Evolutionary conservation across 1,284 basidiomycete species (phyloP), one percentile per base, ranked within the genome.

Genomic region (Rhodofomes roseus): DNA sequence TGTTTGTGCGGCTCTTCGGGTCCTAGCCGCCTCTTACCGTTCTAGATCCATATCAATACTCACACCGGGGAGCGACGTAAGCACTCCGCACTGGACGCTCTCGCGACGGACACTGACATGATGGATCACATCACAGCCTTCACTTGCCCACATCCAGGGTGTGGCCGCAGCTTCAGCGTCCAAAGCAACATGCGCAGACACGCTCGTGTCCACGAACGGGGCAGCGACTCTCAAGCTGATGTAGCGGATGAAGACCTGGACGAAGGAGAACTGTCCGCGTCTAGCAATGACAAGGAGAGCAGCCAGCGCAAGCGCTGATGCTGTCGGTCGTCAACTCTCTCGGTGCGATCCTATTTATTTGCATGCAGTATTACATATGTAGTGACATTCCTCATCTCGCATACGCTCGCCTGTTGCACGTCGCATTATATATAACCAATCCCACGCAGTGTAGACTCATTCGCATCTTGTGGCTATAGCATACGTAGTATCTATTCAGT

Each of bases 101-200:
- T 57, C 60, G 51, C 60, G 59, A 34, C 41, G 54, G 36, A 58
- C 37, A 62, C 54, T 60, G 59, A 48, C 52, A 62, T 39, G 50
- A 56, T 60, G 50, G n/a, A 39, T 59, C 59, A 43, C 55, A 48
- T 61, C 59, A 43, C 72, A 92, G 90, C 90, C 20, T 92, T 89
- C 74, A 76, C 81, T 57, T 93, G 91, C 71, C 85, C 90, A 16
- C 82, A 85, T 58, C 84, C 87, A 61, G 83, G 83, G 60, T 93
- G 91, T 72, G 87, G 88, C 8, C 84, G 90, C 56, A 85, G 85
- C 68, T 93, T 93, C 74, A 92, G 89, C 70, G 91, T 93, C 56
- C 83, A 92, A 68, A 92, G 89, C 71, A 93, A 93, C 77, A 93
- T 93, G 91, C 87, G 90, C 61, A 80, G 90, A 59, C 90, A 93